These are phyloP conservation scores for Gaultheria prostrata DNA, from an alignment of 148 eudicot genomes.

Conservation along the genomic window DNA sequence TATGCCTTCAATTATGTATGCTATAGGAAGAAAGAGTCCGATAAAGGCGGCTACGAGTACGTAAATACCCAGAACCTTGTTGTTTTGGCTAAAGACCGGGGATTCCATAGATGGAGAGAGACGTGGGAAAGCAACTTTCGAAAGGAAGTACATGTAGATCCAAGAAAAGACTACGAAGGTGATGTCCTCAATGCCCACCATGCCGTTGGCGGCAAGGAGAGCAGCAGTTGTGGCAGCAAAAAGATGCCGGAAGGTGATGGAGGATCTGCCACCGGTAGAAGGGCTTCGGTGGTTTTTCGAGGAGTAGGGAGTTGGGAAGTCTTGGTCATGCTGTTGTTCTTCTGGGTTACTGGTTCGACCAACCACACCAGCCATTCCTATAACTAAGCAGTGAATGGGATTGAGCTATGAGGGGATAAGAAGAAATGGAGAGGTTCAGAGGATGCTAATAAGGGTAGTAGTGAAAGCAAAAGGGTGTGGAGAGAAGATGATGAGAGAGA, in stretches of 20 bases:
- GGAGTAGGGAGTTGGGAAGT: background rate
- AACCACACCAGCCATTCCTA: background rate
- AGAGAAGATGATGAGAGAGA: background rate
- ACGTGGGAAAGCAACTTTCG: slow-evolving; percentile 53
- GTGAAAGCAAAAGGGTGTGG: background rate
- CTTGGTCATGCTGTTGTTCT: background rate
- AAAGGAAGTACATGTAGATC: slow-evolving; percentile 52
- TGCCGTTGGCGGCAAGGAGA: slow-evolving; percentile 50
- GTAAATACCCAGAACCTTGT: slow-evolving; percentile 35
- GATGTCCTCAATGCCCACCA: slow-evolving; percentile 42
- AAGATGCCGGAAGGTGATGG: slow-evolving; percentile 49
- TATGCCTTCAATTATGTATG: slow-evolving; percentile 61
- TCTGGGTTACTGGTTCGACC: background rate
- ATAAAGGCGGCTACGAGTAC: slow-evolving; percentile 41
- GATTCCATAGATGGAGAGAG: slow-evolving; percentile 7
- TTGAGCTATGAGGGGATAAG: background rate
- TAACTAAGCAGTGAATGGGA: background rate
- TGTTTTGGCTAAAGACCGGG: slow-evolving; percentile 38
- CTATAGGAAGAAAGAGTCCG: slow-evolving; percentile 64
- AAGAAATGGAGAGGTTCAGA: background rate
- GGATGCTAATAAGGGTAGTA: too few relatives aligned
- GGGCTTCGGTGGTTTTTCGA: background rate
- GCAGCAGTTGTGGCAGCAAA: slow-evolving; percentile 37
- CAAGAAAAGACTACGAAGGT: slow-evolving; percentile 42
- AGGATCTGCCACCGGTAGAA: slow-evolving; percentile 9